Evolutionary conservation across 2,329 filamentous ascomycete genomes (phyloP), one percentile per base, ranked within the genome.

Genomic region (Phialophora macrospora): DNA sequence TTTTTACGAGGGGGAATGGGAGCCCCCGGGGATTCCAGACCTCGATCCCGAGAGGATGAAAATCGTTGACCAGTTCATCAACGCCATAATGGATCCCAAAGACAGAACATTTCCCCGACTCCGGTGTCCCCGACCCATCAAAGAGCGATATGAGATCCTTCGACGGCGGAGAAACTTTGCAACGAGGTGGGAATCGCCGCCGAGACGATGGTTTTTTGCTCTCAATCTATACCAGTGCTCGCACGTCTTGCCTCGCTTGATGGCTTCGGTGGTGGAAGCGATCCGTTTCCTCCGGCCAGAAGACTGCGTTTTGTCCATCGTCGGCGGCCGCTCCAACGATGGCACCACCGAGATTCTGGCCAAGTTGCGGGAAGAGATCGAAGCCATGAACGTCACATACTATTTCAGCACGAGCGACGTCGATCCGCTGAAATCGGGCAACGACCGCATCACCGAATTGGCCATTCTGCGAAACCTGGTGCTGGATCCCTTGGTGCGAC

Each of bases 281-380:
- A 79, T 84, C 4, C 75, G 72, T 0, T 85, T 83, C 68, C 77
- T 87, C 0, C 84, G 85, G 0, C 80, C 82, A 0, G 67, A 80
- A 12, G 77, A 79, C 62, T 87, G 84, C 69, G 82, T 80, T 0
- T 74, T 87, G 1, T 86, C 84, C 1, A 81, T 87, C 28, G 78
- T 87, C 14, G 85, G 86, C 66, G 84, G 85, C 9, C 79, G 83
- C 69, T 87, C 84, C 0, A 70, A 78, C 20, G 85, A 87, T 65
- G 84, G 83, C 4, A 87, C 85, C 0, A 77, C 72, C 32, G 82
- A 85, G 41, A 76, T 87, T 7, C 77, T 87, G 2, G 63, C 74
- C 1, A 75, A 76, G 0, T 72, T 87, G 7, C 73, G 72, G 0
- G 71, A 75, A 0, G 74, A 77, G 2, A 71, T 88, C 0, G 72